These are phyloP conservation scores for Claviceps lovelessii DNA, from an alignment of 2,329 filamentous ascomycete species.

Conservation along the genomic window DNA sequence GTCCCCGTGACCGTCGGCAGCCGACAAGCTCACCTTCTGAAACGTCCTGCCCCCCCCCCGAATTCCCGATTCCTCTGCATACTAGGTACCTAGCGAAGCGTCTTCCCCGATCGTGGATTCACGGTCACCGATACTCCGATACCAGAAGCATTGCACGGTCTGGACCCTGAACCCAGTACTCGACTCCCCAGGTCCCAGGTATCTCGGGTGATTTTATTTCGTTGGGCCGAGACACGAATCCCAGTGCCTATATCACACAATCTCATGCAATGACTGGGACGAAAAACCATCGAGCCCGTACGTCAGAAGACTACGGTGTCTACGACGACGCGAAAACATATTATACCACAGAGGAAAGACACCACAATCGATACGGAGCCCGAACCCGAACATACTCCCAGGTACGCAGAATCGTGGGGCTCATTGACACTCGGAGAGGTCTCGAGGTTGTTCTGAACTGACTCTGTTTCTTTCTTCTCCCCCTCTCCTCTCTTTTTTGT, in stretches of 20 bases:
- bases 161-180: background rate
- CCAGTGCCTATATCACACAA: background rate
- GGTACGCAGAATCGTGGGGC: constrained; percentile 18
- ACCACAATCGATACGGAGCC: constrained; percentile 32
- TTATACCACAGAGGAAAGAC: constrained; percentile 41
- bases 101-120: background rate
- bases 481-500: background rate
- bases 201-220: background rate
- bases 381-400: constrained; percentile 44
- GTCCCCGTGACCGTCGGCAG: constrained; percentile 1
- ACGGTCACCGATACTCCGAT: background rate
- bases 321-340: constrained; percentile 46
- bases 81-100: too few species aligned
- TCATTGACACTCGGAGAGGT: background rate
- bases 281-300: constrained; percentile 16
- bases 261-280: constrained; percentile 15
- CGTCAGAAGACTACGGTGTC: constrained; percentile 34
- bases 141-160: background rate
- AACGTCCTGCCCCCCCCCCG: background rate
- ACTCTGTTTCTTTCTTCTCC: background rate
- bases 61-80: background rate
- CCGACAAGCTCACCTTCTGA: background rate
- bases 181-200: background rate
- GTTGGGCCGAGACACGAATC: background rate
- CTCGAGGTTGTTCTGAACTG: background rate